Base-by-base conservation (phyloP, 2,329 filamentous ascomycete genomes). In the Claviceps purpurea region DNA sequence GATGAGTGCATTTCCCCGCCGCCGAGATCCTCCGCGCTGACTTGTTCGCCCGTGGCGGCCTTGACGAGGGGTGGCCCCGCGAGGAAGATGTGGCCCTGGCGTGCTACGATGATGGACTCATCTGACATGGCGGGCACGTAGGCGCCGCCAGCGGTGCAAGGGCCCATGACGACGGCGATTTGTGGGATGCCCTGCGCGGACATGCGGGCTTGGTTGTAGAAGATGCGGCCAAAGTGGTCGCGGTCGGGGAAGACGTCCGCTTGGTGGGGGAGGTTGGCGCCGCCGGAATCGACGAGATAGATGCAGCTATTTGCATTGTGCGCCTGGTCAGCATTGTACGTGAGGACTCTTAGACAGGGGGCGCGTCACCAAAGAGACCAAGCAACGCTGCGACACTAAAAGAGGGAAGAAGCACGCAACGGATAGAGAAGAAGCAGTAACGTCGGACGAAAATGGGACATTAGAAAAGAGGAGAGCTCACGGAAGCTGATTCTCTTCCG, bases 41-140 rank as follows among this genome's bases (percentile, higher is more conserved):
- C 89, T 34, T 87, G 83, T 69, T 98, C 91, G 13, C 91, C 93
- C 0, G 93, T 98, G 11, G 91, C 91, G 8, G 93, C 93, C 70
- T 96, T 95, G 56, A 98, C 93, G 1, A 98, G 76, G 0, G 93
- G 91, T 18, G 91, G 91, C 0, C 91, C 93, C 1, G 91, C 91
- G 2, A 98, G 80, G 73, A 97, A 98, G 65, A 98, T 95, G 59
- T 95, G 90, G n/a, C 91, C 91, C 67, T 96, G 90, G 50, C 90
- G 85, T 63, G 89, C 82, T 41, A 97, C 93, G 57, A 98, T 97
- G 68, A 98, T 96, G 64, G 82, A 89, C 75, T 97, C 93, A 65
- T 97, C 93, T 55, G 87, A 91, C 91, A 98, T 97, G 61, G 88
- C 89, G 11, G 91, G 91, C 11, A 97, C 90, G 65, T 98, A 97